Percentiles rank a stretch among this genome's conserved stretches.
Conservation (phyloP, 108 stramenopile genomes). For the Skeletonema marinoi region DNA sequence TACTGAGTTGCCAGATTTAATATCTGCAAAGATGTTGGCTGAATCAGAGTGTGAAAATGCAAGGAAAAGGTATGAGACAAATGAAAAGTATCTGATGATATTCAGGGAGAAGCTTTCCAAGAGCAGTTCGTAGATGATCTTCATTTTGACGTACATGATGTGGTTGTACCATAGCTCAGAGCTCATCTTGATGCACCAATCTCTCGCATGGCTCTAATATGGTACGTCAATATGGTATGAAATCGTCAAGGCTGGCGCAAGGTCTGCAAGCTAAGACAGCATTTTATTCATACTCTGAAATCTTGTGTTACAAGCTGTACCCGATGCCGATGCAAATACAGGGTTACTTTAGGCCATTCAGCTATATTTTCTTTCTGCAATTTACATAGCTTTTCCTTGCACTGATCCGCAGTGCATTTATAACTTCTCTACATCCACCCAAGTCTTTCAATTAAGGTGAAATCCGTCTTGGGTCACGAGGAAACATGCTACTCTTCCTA, state of each 20-base stretch:
- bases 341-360: background rate
- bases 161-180: background rate
- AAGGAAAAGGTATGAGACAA: slow-evolving; percentile 56
- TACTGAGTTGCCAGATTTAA: slow-evolving; percentile 68
- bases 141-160: background rate
- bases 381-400: background rate
- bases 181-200: background rate
- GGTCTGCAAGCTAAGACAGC: too few species aligned
- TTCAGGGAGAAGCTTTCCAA: slow-evolving; percentile 27
- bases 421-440: background rate
- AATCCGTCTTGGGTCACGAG: slow-evolving; percentile 96
- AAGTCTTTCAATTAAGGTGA: slow-evolving; percentile 74
- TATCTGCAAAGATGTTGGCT: slow-evolving; percentile 51
- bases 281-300: too few species aligned
- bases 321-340: background rate
- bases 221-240: too few species aligned
- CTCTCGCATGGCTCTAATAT: background rate
- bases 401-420: background rate
- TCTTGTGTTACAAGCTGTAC: too few species aligned
- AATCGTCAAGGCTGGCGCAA: too few species aligned
- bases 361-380: background rate
- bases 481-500: slow-evolving; percentile 97
- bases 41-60: slow-evolving; percentile 54
- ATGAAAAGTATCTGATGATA: slow-evolving; percentile 53
- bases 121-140: background rate